phyloP scores from a whole-genome alignment of 2,329 filamentous ascomycete genomes.

The Colletotrichum siamense region DNA sequence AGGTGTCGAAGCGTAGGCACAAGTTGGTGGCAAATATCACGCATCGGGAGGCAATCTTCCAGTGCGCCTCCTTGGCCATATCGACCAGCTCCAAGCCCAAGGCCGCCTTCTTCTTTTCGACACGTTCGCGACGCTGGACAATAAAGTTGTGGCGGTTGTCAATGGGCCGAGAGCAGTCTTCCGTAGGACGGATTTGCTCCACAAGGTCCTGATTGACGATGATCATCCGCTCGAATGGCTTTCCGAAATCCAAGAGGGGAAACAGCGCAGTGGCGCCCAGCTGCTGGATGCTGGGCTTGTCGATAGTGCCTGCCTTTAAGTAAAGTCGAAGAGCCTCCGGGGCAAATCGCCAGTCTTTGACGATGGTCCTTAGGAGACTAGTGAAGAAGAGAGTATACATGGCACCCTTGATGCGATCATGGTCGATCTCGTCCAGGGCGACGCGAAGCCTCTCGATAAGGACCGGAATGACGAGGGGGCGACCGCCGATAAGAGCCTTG shows the following conservation, averaged over 20 bases:
- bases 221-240: constrained; percentile 84
- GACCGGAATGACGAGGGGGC: constrained; percentile 88
- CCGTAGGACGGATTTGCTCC: constrained; percentile 71
- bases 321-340: constrained; percentile 89
- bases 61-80: constrained; percentile 81
- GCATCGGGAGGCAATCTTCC: constrained; percentile 93
- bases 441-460: constrained; percentile 79
- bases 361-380: constrained; percentile 84
- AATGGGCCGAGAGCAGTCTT: constrained; percentile 68
- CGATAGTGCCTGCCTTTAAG: constrained; percentile 86
- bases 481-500: constrained; percentile 87
- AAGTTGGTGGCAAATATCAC: constrained; percentile 90
- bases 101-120: constrained; percentile 83
- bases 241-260: constrained; percentile 89
- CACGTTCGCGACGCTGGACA: constrained; percentile 72
- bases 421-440: constrained; percentile 80
- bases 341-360: constrained; percentile 93
- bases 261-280: constrained; percentile 83
- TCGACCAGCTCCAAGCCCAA: constrained; percentile 84
- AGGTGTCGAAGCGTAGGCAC: constrained; percentile 87
- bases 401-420: constrained; percentile 91
- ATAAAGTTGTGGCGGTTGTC: constrained; percentile 75
- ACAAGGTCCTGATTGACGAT: constrained; percentile 77
- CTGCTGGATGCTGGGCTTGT: constrained; percentile 94
- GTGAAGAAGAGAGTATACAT: constrained; percentile 92